Evolutionary conservation across 2,329 filamentous ascomycete genomes (phyloP).

Genomic region (Ceratocystis eucalypticola): DNA sequence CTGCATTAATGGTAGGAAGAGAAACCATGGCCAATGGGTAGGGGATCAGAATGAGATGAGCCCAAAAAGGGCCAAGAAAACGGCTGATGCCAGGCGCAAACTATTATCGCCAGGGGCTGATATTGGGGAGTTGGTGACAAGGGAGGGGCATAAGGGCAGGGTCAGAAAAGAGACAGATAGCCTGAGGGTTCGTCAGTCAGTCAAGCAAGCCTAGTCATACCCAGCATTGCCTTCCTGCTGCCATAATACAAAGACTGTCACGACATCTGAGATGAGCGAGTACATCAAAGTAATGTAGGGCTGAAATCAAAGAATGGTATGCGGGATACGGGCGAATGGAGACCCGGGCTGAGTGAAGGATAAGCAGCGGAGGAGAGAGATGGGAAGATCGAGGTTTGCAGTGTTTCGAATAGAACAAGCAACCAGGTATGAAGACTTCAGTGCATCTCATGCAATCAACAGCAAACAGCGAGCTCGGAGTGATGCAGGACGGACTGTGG

Average conservation of each 20-base stretch:
- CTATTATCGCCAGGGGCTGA: constrained; percentile 6
- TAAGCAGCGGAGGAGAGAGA: no score
- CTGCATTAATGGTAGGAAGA: neutral
- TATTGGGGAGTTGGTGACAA: neutral
- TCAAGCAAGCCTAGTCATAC: neutral
- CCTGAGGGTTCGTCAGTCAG: neutral
- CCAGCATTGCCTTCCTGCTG: neutral
- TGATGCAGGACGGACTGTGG: neutral
- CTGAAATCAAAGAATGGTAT: neutral
- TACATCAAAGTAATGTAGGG: neutral
- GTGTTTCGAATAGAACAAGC: neutral
- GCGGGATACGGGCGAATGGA: neutral
- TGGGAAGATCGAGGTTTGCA: neutral
- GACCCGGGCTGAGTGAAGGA: neutral
- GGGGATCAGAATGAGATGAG: neutral
- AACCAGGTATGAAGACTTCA: neutral
- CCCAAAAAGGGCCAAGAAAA: neutral
- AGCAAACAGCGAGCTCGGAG: neutral
- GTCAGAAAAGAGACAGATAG: neutral
- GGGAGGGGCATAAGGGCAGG: neutral
- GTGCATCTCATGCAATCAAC: neutral
- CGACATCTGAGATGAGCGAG: neutral
- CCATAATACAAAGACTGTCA: neutral
- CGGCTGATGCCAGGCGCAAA: neutral
- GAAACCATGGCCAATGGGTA: neutral